These are phyloP conservation scores for Ogataea degrootiae DNA, from an alignment of 805 yeast genomes.

Conservation along the genomic window DNA sequence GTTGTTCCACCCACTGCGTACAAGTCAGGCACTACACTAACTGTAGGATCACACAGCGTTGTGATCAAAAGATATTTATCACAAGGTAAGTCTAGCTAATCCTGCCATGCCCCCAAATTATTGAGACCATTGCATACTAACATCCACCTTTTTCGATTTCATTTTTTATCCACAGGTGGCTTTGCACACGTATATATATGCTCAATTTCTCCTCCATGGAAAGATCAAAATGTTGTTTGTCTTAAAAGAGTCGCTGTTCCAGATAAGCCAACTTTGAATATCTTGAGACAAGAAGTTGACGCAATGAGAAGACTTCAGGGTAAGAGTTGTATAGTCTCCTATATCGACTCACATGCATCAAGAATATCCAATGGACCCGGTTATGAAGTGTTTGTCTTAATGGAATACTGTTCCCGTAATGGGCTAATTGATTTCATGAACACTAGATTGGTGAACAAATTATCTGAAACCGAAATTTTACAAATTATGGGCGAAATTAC, in stretches of 20 bases:
- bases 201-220: constrained; percentile 56
- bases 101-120: not conserved
- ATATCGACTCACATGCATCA: constrained; percentile 93
- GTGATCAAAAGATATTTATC: constrained; percentile 67
- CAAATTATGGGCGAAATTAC: constrained; percentile 65
- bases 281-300: constrained; percentile 90
- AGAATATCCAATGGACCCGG: constrained; percentile 49
- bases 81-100: constrained; percentile 46
- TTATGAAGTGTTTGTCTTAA: constrained; percentile 72
- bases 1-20: constrained; percentile 54
- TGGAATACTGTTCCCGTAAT: constrained; percentile 75
- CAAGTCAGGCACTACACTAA: constrained; percentile 68
- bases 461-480: constrained; percentile 64
- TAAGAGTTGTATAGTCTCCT: constrained; percentile 74
- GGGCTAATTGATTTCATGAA: constrained; percentile 82
- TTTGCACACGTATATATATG: constrained; percentile 93
- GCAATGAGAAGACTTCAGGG: constrained; percentile 90
- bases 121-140: not conserved
- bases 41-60: constrained; percentile 82
- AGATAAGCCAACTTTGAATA: constrained; percentile 74
- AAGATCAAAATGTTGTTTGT: constrained; percentile 61
- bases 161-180: constrained; percentile 43
- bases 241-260: constrained; percentile 95
- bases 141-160: not conserved
- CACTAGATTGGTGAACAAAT: constrained; percentile 57